phyloP scores from a whole-genome alignment of 768 basidiomycete genomes.

The Collybia sordida region DNA sequence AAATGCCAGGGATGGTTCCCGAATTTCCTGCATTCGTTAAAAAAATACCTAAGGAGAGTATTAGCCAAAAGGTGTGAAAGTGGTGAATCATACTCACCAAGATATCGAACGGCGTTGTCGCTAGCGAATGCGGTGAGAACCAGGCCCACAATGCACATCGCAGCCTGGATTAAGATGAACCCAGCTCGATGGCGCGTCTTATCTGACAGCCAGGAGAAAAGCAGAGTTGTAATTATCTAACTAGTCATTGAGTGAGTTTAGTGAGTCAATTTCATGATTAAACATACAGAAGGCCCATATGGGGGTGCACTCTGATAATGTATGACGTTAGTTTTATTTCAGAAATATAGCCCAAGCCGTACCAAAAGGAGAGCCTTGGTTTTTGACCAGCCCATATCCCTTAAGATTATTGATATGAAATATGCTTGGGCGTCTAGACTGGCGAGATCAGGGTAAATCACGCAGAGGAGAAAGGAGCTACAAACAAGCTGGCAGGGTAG shows the following conservation, averaged over 20 bases:
- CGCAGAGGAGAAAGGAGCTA: neutral
- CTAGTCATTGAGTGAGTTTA: neutral
- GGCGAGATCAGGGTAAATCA: neutral
- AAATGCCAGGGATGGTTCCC: conserved; percentile 41
- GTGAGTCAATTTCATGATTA: neutral
- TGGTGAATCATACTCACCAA: conserved; percentile 26
- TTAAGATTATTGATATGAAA: conserved; percentile 47
- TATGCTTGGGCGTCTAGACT: conserved; percentile 38
- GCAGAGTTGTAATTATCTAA: conserved; percentile 37
- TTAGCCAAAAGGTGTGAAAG: neutral
- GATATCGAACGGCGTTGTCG: conserved; percentile 37
- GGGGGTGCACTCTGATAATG: conserved; percentile 41
- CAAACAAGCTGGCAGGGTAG: conserved; percentile 43
- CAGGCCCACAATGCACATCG: conserved; percentile 39
- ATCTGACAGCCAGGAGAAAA: conserved; percentile 48
- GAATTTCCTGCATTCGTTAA: conserved; percentile 42
- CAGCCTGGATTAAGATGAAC: conserved; percentile 37
- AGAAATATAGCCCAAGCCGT: conserved; percentile 9
- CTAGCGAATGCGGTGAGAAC: conserved; percentile 37
- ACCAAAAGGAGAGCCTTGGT: conserved; percentile 41
- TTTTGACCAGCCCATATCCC: conserved; percentile 41
- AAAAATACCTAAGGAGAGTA: conserved; percentile 34
- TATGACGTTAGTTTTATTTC: neutral
- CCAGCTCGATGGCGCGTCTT: conserved; percentile 39
- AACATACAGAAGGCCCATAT: conserved; percentile 41